phyloP scores from a whole-genome alignment of 306 rosid species.

The Astragalus glycyphyllos region DNA sequence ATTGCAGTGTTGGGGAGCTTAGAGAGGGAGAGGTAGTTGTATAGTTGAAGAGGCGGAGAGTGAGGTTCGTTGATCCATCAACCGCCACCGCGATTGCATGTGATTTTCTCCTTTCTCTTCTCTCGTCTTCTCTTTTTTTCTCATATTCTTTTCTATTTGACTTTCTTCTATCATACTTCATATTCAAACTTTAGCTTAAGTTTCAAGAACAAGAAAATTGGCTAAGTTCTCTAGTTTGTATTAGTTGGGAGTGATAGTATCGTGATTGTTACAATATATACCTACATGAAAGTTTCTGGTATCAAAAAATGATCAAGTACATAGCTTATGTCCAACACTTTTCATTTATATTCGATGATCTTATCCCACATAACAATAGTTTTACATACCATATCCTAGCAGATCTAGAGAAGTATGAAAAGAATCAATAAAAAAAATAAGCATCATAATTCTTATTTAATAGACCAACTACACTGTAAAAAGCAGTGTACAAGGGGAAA shows the following conservation, averaged over 20 bases:
- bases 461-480: slow-evolving; percentile 15
- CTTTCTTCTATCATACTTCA: too few relatives aligned
- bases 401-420: background rate
- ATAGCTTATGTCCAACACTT: too few relatives aligned
- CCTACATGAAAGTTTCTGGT: too few relatives aligned
- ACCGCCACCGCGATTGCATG: slow-evolving; percentile 10
- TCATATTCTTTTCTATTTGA: too few relatives aligned
- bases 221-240: too few relatives aligned
- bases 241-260: too few relatives aligned
- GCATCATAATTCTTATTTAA: slow-evolving; percentile 1
- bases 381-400: background rate
- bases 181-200: too few relatives aligned
- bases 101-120: background rate
- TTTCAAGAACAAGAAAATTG: too few relatives aligned
- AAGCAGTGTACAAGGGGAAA: background rate
- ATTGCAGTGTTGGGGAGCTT: background rate
- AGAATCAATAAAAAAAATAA: background rate
- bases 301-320: too few relatives aligned
- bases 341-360: too few relatives aligned
- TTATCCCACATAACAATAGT: background rate
- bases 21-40: background rate
- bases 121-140: too few relatives aligned
- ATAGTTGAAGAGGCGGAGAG: slow-evolving; percentile 37
- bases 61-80: slow-evolving; percentile 42
- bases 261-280: too few relatives aligned